Conservation (phyloP, 2,329 filamentous ascomycete genomes). For the Endocalyx cinctus region DNA sequence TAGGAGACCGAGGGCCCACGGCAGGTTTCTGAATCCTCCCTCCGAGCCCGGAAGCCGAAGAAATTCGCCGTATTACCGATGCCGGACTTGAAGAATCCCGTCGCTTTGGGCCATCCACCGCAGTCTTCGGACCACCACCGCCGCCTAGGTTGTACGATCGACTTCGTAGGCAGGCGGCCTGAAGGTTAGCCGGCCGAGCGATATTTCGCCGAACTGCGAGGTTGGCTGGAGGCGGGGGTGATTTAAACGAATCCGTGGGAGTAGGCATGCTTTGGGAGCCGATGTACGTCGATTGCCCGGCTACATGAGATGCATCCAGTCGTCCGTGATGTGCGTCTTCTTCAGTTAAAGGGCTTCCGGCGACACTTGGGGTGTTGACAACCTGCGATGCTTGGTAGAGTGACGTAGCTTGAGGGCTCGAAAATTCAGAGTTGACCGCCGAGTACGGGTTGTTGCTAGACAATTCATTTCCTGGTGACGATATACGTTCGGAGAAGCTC, state of each 20-base stretch:
- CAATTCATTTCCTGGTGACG: too few relatives aligned
- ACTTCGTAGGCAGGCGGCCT: constrained; percentile 40
- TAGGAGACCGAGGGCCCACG: constrained; percentile 37
- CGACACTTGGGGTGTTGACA: constrained; percentile 12
- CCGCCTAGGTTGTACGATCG: constrained; percentile 32
- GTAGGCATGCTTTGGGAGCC: constrained; percentile 18
- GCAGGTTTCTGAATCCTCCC: constrained; percentile 38
- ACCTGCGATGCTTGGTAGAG: constrained; percentile 16
- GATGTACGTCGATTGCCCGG: constrained; percentile 10
- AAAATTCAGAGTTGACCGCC: too few relatives aligned
- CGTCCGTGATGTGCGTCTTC: too few relatives aligned
- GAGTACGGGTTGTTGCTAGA: too few relatives aligned
- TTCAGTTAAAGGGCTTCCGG: too few relatives aligned
- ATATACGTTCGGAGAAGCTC: constrained; percentile 10
- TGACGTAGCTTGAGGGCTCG: constrained; percentile 11
- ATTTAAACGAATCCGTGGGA: constrained; percentile 37
- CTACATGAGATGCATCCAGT: constrained; percentile 9
- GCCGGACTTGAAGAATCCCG: constrained; percentile 39
- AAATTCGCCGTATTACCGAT: constrained; percentile 46
- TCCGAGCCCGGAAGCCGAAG: constrained; percentile 43
- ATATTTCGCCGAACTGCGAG: constrained; percentile 50
- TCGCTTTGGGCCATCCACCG: constrained; percentile 41
- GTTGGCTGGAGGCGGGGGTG: constrained; percentile 46
- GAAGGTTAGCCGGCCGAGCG: constrained; percentile 45
- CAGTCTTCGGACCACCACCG: constrained; percentile 40